Evolutionary conservation across 164 flowering plant genomes (phyloP), one percentile per base, ranked within the genome.

Genomic region (Annona squamosa): DNA sequence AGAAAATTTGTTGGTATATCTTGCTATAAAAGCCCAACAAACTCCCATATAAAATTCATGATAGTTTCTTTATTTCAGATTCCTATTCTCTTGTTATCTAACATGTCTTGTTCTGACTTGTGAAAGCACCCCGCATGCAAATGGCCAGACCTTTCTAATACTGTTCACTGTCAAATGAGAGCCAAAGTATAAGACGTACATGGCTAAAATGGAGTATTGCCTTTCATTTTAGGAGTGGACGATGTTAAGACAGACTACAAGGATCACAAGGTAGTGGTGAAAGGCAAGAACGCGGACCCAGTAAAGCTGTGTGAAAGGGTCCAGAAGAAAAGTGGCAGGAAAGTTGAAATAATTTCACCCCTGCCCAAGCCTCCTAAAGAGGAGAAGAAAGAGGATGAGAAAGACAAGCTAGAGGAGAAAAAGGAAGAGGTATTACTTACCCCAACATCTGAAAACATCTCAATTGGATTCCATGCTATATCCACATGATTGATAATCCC

Each of bases 251-350:
- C 93, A 42, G 94, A 94, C 77, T 80, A 83, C 82, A 89, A 84
- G 77, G 81, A 84, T 10, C 87, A 88, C 46, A 92, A 73, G 78
- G 97, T 91, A 76, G 84, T 87, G 68, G 93, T 91, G 82, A 94
- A 90, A 75, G 98, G 98, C 43, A 86, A 90, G 66, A 75, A 77
- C 44, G 94, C 91, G 70, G 97, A 94, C 77, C 94, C 98, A 0
- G 16, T 78, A 48, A 92, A 89, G 80, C 88, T 94, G 43, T 84
- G 88, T 48, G 91, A 88, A 71, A 87, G 97, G 75, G 76, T 94
- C 41, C 92, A 86, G 57, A 88, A 82, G 87, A 94, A 94, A 80
- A 86, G 87, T 57, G 91, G 92, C 9, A 82, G 89, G 69, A 87
- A 89, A 79, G 96, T 86, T 19, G 90, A 87, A 81, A 46, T 91